Base-by-base conservation (phyloP, 2,329 filamentous ascomycete genomes). In the Epichloe glyceriae region DNA sequence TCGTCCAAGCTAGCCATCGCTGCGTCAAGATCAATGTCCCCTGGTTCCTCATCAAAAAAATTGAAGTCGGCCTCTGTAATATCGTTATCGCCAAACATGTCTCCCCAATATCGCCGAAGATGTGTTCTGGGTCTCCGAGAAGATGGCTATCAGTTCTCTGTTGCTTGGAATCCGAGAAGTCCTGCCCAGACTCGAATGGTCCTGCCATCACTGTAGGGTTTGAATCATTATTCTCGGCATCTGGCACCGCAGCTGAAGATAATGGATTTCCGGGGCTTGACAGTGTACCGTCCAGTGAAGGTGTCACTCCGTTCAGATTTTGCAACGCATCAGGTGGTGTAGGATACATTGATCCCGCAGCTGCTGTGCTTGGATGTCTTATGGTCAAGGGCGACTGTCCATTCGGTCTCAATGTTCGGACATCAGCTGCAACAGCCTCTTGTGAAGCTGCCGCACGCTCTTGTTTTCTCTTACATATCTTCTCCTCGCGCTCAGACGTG, bases 11-110 rank as follows among this genome's bases (percentile, higher is more conserved):
- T 51, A 14, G 50, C 54, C 57, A 67, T 62, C 1, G 62, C 49
- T 19, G 64, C 57, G 20, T 69, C 67, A 40, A 73, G 52, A 41
- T 69, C 69, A 22, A 67, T 64, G 11, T 64, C 67, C 2, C 63
- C 70, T 3, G 75, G 72, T 26, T 75, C 68, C 54, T 85, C 82
- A 58, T 91, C 86, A 57, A 91, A 91, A 64, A 90, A 91, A 62
- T 79, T 87, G 62, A 91, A 91, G 61, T 93, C 87, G 5, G 81
- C 86, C 57, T 93, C 87, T 1, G 84, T 89, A n/a, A 91, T 74
- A 56, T 82, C 79, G 55, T 80, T 76, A n/a, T 82, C 78, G n/a
- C 76, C 81, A 65, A 87, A 88, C 57, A 84, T 78, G 56, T 87
- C 83, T 8, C 76, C 78, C 81, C 81, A 56, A 86, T 73, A 50